Evolutionary conservation across 2,329 filamentous ascomycete species (phyloP).

Genomic region (Escovopsis weberi): DNA sequence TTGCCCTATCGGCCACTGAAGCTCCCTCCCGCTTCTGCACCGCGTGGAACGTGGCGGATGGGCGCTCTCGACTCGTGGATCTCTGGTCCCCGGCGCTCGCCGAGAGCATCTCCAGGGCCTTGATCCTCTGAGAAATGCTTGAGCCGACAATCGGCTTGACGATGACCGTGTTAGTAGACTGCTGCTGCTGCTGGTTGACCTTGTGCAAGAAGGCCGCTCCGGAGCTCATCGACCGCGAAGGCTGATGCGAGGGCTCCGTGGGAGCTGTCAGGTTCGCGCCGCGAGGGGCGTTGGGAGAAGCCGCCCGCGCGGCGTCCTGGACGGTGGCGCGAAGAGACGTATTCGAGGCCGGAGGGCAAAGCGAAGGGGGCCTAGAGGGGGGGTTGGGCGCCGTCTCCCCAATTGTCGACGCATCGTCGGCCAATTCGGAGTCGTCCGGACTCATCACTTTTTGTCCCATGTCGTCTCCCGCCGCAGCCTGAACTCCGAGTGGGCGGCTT

Average conservation of each 20-base stretch:
- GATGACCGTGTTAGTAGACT: slow-evolving; percentile 31
- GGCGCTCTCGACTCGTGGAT: slow-evolving; percentile 20
- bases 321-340: slow-evolving; percentile 6
- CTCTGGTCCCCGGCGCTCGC: slow-evolving; percentile 18
- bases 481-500: no score
- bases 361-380: slow-evolving; percentile 64
- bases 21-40: slow-evolving; percentile 38
- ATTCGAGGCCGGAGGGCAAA: slow-evolving; percentile 45
- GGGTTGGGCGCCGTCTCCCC: slow-evolving; percentile 73
- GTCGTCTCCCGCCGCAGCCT: no score
- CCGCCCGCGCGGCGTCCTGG: slow-evolving; percentile 26
- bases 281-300: slow-evolving; percentile 29
- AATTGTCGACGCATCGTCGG: slow-evolving; percentile 69
- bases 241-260: slow-evolving; percentile 29
- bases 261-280: slow-evolving; percentile 28
- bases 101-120: slow-evolving; percentile 72
- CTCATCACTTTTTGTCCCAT: not conserved
- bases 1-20: slow-evolving; percentile 30
- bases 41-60: slow-evolving; percentile 43
- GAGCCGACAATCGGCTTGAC: slow-evolving; percentile 69
- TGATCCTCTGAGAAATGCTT: slow-evolving; percentile 87
- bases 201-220: slow-evolving; percentile 42
- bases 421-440: slow-evolving; percentile 23
- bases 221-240: slow-evolving; percentile 40
- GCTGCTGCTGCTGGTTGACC: slow-evolving; percentile 33